Evolutionary conservation across 169 alveolate species (phyloP).

Genomic region (Plasmodium chabaudi): DNA sequence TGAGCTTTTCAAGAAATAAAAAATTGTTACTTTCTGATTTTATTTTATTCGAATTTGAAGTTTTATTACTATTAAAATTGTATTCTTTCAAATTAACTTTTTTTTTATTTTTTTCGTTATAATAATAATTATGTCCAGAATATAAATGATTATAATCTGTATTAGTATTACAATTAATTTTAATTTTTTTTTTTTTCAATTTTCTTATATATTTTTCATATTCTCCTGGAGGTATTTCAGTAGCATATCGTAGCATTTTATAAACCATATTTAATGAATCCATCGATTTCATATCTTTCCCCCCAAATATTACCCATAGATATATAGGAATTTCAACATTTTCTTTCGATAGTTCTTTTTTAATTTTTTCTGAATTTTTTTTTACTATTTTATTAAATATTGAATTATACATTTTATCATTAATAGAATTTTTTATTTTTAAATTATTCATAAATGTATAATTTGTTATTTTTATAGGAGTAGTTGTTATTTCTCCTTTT

Average conservation of each 20-base stretch:
- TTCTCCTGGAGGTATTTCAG: constrained; percentile 74
- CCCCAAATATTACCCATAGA: constrained; percentile 72
- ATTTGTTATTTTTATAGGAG: neutral
- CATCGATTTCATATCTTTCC: constrained; percentile 74
- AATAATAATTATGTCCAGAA: neutral
- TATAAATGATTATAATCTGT: neutral
- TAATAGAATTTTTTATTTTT: constrained; percentile 44
- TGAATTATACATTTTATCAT: constrained; percentile 44
- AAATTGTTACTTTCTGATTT: no score
- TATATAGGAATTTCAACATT: constrained; percentile 36
- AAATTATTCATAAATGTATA: constrained; percentile 25
- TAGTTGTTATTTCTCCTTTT: neutral
- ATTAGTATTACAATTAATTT: constrained; percentile 7
- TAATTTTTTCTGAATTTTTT: constrained; percentile 36
- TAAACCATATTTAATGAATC: constrained; percentile 62
- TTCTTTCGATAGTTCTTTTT: constrained; percentile 10
- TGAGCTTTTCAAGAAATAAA: neutral
- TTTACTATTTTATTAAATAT: constrained; percentile 24
- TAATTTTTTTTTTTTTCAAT: constrained; percentile 35
- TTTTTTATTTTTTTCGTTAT: neutral
- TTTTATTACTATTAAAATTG: no score
- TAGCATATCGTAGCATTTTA: constrained; percentile 58
- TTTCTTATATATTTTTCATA: constrained; percentile 33
- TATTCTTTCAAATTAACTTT: neutral
- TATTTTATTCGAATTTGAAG: no score